Base-by-base conservation (phyloP, 1,284 basidiomycete species). In the Bjerkandera adusta region DNA sequence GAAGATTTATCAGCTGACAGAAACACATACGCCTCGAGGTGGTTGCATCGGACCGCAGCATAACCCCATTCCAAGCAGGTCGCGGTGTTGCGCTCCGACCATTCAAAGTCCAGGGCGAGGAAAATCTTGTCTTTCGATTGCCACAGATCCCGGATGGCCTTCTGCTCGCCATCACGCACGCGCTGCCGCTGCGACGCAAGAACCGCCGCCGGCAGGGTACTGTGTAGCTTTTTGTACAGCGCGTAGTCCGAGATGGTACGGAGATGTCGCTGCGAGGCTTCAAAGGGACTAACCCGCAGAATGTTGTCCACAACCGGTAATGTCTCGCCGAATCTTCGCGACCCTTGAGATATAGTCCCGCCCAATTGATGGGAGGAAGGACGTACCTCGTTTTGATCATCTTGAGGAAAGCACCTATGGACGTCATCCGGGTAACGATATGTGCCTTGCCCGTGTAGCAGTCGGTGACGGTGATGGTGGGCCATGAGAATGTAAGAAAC, bases 401-500 rank as follows among this genome's bases (percentile, higher is more conserved):
- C 67, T 82, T 85, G 36, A 86, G 61, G 56, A 89, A 89, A 2
- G 83, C 80, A 5, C 75, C 73, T 37, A 92, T 76, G 44, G 84
- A 85, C 6, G 76, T 82, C 50, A 80, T 66, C 32, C 85, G 75
- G 11, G 88, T 91, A 8, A 87, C 87, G 45, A 93, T 85, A 63
- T 92, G 89, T 0, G 86, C 79, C 53, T 77, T 76, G 3, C 87
- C 85, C 0, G 89, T 89, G 57, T 71, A 73, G 39, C 70, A 62
- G 62, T 92, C 86, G 32, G 90, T 91, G 30, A 90, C 78, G 2
- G 83, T 83, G 53, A 93, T 86, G 11, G 81, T 83, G 8, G 90
- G 89, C 90, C 90, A 93, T 24, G 85, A 88, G 61, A 92, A 92
- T 7, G 80, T 75, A 32, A 93, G 74, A 63, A 93, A 93, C 33